Percentiles rank a stretch among this genome's conserved stretches.
These are phyloP conservation scores for Arthrobotrys sphaeroides DNA, from an alignment of 2,329 filamentous ascomycete genomes.

Conservation along the genomic window DNA sequence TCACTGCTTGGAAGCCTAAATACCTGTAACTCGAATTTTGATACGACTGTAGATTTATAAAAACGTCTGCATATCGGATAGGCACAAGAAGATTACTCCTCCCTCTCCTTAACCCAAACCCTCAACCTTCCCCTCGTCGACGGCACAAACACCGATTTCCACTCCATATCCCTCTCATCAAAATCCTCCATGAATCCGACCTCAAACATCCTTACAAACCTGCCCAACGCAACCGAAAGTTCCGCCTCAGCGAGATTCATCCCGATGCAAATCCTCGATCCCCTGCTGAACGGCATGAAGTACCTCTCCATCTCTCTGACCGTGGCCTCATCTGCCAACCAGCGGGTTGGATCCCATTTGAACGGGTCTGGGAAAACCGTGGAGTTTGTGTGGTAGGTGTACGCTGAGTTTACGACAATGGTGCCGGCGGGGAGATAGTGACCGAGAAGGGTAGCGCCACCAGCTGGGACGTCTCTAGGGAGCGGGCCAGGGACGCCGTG, in stretches of 20 bases:
- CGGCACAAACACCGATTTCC: constrained; percentile 41
- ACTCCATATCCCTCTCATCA: constrained; percentile 34
- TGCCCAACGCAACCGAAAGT: constrained; percentile 24
- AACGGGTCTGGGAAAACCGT: constrained; percentile 25
- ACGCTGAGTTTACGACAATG: constrained; percentile 10
- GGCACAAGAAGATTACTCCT: constrained; percentile 10
- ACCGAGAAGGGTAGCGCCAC: constrained; percentile 14
- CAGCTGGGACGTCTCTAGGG: constrained; percentile 22
- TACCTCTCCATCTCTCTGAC: constrained; percentile 40
- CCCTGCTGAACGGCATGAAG: constrained; percentile 40
- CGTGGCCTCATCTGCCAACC: constrained; percentile 29
- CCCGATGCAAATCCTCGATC: constrained; percentile 37
- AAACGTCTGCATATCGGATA: background rate
- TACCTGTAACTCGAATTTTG: too few relatives aligned
- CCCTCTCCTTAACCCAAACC: constrained; percentile 37
- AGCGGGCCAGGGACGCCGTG: constrained; percentile 36
- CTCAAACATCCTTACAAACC: constrained; percentile 39
- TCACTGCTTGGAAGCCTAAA: too few relatives aligned
- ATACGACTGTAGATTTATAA: too few relatives aligned
- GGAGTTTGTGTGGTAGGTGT: constrained; percentile 37
- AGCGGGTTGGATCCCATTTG: constrained; percentile 31
- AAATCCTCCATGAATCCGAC: constrained; percentile 26
- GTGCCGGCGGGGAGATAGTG: constrained; percentile 15
- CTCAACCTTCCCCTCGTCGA: constrained; percentile 20
- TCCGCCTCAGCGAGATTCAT: constrained; percentile 41